These are phyloP conservation scores for Metschnikowia baotianmanensis DNA, from an alignment of 805 yeast species.

Conservation along the genomic window DNA sequence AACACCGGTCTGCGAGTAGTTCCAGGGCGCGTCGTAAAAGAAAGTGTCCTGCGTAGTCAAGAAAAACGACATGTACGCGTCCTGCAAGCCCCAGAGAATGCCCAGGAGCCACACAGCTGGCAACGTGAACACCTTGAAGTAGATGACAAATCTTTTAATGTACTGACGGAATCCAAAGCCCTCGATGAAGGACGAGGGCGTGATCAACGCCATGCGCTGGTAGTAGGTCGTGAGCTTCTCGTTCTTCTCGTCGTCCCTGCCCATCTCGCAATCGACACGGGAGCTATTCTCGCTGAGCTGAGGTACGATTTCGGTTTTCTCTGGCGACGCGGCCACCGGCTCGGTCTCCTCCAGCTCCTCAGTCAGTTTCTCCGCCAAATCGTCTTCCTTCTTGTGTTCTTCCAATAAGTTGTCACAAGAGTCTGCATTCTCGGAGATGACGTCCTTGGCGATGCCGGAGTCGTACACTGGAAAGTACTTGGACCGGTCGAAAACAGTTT, in stretches of 20 bases:
- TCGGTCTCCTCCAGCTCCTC: not conserved
- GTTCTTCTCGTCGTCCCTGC: constrained; percentile 1
- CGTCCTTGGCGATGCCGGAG: constrained; percentile 6
- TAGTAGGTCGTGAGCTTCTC: constrained; percentile 10
- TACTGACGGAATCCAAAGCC: constrained; percentile 19
- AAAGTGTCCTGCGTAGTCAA: constrained; percentile 20
- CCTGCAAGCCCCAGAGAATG: constrained; percentile 20
- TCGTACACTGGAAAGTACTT: constrained; percentile 19
- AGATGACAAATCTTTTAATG: constrained; percentile 18
- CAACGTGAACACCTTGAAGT: constrained; percentile 19
- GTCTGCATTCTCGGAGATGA: not conserved
- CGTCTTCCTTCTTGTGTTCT: not conserved
- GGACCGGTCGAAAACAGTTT: constrained; percentile 19
- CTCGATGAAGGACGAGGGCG: constrained; percentile 17
- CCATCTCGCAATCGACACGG: not conserved
- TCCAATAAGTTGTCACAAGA: not conserved
- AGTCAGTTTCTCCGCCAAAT: not conserved
- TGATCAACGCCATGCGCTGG: constrained; percentile 17
- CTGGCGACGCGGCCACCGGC: too few relatives aligned
- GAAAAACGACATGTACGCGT: constrained; percentile 20
- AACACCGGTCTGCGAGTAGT: constrained; percentile 17
- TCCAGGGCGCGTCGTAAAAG: constrained; percentile 19
- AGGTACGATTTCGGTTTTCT: too few relatives aligned
- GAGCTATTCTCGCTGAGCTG: not conserved
- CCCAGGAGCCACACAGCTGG: constrained; percentile 22